phyloP scores from a whole-genome alignment of 2,329 filamentous ascomycete genomes.

The Cladophialophora yegresii region DNA sequence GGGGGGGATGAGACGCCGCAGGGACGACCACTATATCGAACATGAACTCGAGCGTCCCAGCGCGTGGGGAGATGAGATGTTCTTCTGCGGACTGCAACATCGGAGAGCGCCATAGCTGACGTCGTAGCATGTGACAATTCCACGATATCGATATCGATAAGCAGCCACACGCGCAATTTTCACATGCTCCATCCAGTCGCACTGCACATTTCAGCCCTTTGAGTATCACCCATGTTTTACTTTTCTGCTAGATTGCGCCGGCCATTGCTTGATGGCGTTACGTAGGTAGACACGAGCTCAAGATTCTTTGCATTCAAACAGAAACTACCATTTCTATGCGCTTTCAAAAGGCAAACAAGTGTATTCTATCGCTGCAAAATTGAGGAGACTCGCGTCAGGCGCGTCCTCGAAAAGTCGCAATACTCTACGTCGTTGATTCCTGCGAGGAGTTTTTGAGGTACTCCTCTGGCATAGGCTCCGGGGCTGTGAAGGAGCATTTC shows the following conservation, averaged over 20 bases:
- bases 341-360: not conserved
- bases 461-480: not conserved
- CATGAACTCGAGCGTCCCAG: not conserved
- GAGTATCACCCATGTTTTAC: not conserved
- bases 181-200: not conserved
- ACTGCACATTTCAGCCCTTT: too few species aligned
- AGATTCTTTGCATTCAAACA: conserved; percentile 1
- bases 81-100: not conserved
- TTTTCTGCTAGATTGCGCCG: not conserved
- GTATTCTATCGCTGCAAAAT: conserved; percentile 5
- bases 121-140: not conserved
- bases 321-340: conserved; percentile 4
- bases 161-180: not conserved
- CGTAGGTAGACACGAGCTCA: not conserved
- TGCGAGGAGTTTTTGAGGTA: too few species aligned
- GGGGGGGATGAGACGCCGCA: conserved; percentile 49
- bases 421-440: not conserved
- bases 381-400: not conserved
- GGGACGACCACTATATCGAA: not conserved
- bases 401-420: not conserved
- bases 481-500: not conserved
- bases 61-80: not conserved
- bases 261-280: not conserved
- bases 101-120: not conserved
- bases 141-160: not conserved